Base-by-base conservation (phyloP, 352 stramenopile species). In the Phytophthora pinifolia region DNA sequence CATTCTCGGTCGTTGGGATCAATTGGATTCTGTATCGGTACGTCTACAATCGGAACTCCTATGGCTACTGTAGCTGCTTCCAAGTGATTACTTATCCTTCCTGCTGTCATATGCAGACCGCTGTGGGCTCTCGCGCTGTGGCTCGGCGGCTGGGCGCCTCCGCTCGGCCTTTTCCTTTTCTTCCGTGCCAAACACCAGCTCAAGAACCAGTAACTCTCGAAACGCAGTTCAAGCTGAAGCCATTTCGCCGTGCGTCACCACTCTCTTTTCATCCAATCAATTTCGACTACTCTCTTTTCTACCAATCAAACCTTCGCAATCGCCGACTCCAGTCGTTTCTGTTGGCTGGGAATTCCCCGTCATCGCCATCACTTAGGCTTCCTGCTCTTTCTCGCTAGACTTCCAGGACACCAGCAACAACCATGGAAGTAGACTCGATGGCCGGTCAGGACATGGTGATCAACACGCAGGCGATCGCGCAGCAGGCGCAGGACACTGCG, bases 341-440 rank as follows among this genome's bases (percentile, higher is more conserved):
- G 29, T 55, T 62, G 44, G 52, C 46, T 46, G 14, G 22, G 17
- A 45, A 46, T 36, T 43, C 37, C 37, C 48, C 13, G 14, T 47
- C 35, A 54, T 49, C 22, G 36, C 20, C 59, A 55, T 66, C 62
- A 66, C 57, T 57, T 66, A 39, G 3, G 34, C 46, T 65, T 65
- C 44, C 37, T 62, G 42, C 13, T 41, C 34, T 44, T n/a, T 33
- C 27, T 31, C 15, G 14, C 43, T 32, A 29, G 13, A 37, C 41
- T 9, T 8, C 9, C 31, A 50, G 36, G 18, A 35, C 45, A 22
- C 33, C 34, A 25, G 14, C 22, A 50, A 27, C 47, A 68, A 41
- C 35, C 39, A 89, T 92, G 82, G 77, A 92, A 47, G 70, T 92
- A 22, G 82, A 92, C 56, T 86, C 77, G 35, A 65, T 83, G 47